phyloP scores from a whole-genome alignment of 352 stramenopile genomes.

The Phytophthora meadii region DNA sequence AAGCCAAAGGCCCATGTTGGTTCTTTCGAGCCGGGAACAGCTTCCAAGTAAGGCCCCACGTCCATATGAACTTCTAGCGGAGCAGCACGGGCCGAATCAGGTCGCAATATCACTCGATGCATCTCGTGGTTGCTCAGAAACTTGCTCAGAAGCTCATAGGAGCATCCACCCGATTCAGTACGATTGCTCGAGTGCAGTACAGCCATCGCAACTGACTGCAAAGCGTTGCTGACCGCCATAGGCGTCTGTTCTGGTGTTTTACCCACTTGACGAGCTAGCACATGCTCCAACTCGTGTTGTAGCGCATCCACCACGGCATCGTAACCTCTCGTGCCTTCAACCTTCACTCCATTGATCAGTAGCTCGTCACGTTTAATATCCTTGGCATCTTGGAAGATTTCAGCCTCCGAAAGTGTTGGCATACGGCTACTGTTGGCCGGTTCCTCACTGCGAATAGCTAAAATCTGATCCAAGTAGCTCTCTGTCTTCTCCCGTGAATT shows the following conservation, averaged over 20 bases:
- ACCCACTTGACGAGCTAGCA: constrained; percentile 37
- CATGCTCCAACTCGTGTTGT: constrained; percentile 48
- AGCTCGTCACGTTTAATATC: constrained; percentile 83
- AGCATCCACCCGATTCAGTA: constrained; percentile 75
- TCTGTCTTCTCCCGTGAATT: not conserved
- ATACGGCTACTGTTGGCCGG: constrained; percentile 6
- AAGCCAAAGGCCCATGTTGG: constrained; percentile 67
- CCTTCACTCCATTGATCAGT: constrained; percentile 60
- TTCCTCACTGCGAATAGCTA: constrained; percentile 25
- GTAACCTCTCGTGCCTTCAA: constrained; percentile 64
- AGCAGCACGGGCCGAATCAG: constrained; percentile 62
- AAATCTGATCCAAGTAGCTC: constrained; percentile 50
- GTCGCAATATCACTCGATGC: constrained; percentile 70
- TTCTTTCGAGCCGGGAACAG: constrained; percentile 16
- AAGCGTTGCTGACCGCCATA: constrained; percentile 40
- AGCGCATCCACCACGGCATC: constrained; percentile 60
- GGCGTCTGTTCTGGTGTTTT: constrained; percentile 38
- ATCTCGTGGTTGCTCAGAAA: constrained; percentile 63
- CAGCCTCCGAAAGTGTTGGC: constrained; percentile 51
- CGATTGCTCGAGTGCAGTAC: constrained; percentile 73
- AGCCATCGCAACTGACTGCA: constrained; percentile 39
- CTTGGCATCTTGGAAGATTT: constrained; percentile 83
- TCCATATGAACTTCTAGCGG: constrained; percentile 66
- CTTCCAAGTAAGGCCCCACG: constrained; percentile 59
- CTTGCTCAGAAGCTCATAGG: constrained; percentile 72